These are phyloP conservation scores for Colletotrichum sp. DNA, from an alignment of 2,329 filamentous ascomycete genomes.

Conservation along the genomic window DNA sequence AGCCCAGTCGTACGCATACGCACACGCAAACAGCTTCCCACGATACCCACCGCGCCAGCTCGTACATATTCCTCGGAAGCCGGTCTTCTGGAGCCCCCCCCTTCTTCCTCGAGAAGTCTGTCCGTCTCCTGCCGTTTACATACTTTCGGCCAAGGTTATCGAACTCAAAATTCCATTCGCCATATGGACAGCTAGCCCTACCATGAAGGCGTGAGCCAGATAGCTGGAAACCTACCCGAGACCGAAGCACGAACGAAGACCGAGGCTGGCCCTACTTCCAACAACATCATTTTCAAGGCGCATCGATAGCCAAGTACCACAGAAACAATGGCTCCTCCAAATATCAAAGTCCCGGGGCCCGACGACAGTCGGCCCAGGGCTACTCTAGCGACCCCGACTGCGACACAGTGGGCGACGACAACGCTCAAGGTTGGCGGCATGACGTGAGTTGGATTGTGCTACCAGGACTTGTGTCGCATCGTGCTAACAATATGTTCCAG, in stretches of 20 bases:
- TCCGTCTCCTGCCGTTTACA: not conserved
- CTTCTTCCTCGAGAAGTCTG: not conserved
- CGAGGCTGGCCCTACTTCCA: constrained; percentile 2
- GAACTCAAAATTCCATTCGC: not conserved
- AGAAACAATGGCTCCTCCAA: constrained; percentile 53
- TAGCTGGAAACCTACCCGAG: not conserved
- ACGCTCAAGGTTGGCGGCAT: constrained; percentile 91
- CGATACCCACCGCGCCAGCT: not conserved
- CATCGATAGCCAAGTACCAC: not conserved
- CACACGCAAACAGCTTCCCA: not conserved
- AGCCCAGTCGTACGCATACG: not conserved
- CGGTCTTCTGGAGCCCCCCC: constrained; percentile 20
- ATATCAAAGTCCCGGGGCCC: constrained; percentile 52
- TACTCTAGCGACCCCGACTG: constrained; percentile 41
- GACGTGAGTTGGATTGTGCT: constrained; percentile 58
- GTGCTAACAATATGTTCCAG: constrained; percentile 41
- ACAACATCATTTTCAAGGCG: not conserved
- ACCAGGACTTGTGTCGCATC: not conserved
- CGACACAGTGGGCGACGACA: constrained; percentile 80
- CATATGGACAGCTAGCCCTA: constrained; percentile 12
- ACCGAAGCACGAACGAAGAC: constrained; percentile 7
- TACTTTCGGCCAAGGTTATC: not conserved
- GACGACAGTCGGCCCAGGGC: constrained; percentile 33
- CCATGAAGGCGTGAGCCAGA: constrained; percentile 10
- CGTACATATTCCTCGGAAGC: constrained; percentile 20